Evolutionary conservation across 495 filamentous ascomycete genomes (phyloP).

Genomic region (Aspergillus cavernicola): DNA sequence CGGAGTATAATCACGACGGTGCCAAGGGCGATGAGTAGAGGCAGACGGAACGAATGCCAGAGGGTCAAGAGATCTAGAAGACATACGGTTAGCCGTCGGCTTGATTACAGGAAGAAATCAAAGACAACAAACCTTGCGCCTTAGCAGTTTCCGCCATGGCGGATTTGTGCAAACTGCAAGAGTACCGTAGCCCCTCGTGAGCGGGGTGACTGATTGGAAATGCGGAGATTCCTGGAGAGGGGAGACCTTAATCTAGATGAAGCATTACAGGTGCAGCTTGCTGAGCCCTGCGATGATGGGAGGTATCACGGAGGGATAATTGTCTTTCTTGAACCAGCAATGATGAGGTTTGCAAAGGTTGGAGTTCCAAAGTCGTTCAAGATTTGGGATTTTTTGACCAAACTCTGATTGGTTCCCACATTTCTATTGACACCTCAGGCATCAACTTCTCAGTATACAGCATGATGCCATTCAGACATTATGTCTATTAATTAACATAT

Average conservation of each 20-base stretch:
- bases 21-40: conserved; percentile 30
- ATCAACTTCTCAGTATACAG: not conserved
- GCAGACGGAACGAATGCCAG: conserved; percentile 42
- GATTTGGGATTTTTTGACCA: not conserved
- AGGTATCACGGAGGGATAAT: not conserved
- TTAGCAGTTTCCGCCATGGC: conserved; percentile 10
- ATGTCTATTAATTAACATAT: no score
- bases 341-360: not conserved
- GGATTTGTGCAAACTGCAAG: no score
- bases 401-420: conserved; percentile 6
- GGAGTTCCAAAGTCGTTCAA: not conserved
- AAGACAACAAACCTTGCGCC: conserved; percentile 2
- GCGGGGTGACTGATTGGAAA: not conserved
- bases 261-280: not conserved
- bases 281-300: not conserved
- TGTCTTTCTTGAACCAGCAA: not conserved
- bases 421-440: conserved; percentile 1
- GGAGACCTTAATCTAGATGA: not conserved
- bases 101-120: not conserved
- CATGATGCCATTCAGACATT: no score
- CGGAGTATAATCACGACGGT: conserved; percentile 25
- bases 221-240: not conserved
- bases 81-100: not conserved
- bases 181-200: not conserved
- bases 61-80: conserved; percentile 29